Evolutionary conservation across 257 asterid species (phyloP).

Genomic region (Solanum habrochaites): DNA sequence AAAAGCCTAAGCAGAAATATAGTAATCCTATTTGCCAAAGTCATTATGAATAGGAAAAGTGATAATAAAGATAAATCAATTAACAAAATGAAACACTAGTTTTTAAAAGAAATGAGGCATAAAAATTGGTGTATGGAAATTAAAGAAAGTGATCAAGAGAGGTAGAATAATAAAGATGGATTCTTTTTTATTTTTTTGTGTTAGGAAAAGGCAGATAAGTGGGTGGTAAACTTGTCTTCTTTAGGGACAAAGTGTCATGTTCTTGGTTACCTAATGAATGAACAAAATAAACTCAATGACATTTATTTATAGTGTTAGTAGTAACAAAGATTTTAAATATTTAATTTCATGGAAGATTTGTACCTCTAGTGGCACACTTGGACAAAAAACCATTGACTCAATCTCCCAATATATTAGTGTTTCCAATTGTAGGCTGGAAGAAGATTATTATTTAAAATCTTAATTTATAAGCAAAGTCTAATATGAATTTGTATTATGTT

Average conservation of each 20-base stretch:
- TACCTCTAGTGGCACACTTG: neutral
- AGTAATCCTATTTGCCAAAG: slow-evolving; percentile 33
- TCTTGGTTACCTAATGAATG: slow-evolving; percentile 61
- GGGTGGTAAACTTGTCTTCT: slow-evolving; percentile 28
- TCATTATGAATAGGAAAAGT: slow-evolving; percentile 13
- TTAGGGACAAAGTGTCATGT: slow-evolving; percentile 9
- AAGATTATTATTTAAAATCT: neutral
- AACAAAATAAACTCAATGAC: slow-evolving; percentile 6
- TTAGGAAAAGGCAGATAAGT: slow-evolving; percentile 52
- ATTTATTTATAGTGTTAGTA: neutral
- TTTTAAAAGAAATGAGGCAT: neutral
- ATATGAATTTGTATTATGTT: neutral
- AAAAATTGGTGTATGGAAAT: neutral
- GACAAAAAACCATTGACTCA: neutral
- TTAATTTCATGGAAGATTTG: neutral
- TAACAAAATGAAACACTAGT: neutral
- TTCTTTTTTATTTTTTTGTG: neutral
- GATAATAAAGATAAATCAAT: neutral
- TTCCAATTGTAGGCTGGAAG: neutral
- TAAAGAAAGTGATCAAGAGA: neutral
- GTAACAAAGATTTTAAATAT: neutral
- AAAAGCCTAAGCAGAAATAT: slow-evolving; percentile 51
- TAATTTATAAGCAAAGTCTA: neutral
- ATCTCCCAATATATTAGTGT: neutral
- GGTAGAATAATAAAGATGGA: slow-evolving; percentile 5